Conservation (phyloP, 371 early-diverging fungal species). For the Thermomucor indicae-seudaticae region DNA sequence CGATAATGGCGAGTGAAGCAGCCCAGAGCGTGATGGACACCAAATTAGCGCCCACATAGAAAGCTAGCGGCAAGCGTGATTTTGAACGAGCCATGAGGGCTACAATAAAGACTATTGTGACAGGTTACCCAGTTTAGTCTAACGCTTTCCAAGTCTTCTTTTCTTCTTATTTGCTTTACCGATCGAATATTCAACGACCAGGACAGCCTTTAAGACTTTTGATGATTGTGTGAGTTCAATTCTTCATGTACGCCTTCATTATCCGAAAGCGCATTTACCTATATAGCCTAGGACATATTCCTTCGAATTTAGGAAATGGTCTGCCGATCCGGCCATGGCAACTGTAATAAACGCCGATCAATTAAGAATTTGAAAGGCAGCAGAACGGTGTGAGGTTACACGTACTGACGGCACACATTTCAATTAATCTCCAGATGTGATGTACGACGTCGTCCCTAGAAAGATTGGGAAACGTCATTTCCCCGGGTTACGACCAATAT, state of each 20-base stretch:
- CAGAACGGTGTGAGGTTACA: conserved; percentile 3
- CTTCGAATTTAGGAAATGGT: conserved; percentile 42
- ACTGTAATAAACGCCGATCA: conserved; percentile 17
- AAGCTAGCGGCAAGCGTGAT: conserved; percentile 34
- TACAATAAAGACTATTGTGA: conserved; percentile 25
- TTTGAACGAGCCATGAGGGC: conserved; percentile 43
- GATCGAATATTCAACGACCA: conserved; percentile 51
- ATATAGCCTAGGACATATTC: conserved; percentile 52
- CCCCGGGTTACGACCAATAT: too few species aligned
- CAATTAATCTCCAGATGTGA: conserved; percentile 44
- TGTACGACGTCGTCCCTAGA: conserved; percentile 47
- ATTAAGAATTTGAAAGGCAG: not conserved
- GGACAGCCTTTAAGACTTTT: conserved; percentile 41
- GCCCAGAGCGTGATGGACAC: conserved; percentile 53
- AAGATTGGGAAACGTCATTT: conserved; percentile 2
- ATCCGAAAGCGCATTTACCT: conserved; percentile 15
- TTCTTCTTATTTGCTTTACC: conserved; percentile 26
- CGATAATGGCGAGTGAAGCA: conserved; percentile 35
- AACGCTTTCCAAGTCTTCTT: not conserved
- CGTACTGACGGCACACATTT: conserved; percentile 53
- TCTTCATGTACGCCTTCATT: not conserved
- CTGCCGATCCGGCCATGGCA: conserved; percentile 45
- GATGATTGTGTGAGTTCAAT: too few species aligned
- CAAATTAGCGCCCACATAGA: conserved; percentile 44
- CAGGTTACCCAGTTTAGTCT: not conserved